Base-by-base conservation (phyloP, 192 early-diverging fungal species). In the Coemansia sp. region DNA sequence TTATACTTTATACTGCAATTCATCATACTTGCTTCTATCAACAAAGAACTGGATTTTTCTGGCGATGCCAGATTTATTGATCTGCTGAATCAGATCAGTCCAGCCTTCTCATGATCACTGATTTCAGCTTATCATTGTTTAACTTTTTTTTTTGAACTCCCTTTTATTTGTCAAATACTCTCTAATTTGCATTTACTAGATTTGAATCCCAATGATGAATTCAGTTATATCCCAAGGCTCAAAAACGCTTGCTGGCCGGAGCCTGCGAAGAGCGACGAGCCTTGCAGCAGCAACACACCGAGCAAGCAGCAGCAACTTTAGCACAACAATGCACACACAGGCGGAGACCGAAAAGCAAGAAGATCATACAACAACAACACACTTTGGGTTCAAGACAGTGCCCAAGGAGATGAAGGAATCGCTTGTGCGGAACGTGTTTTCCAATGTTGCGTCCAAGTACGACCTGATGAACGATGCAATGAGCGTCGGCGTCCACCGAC, bases 381-480 rank as follows among this genome's bases (percentile, higher is more conserved):
- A 99, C 71, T 99, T 99, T 81, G 97, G 97, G 6, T 99, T 93
- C 75, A 89, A 90, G 46, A 89, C 92, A 23, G 93, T 99, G 26
- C 87, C 87, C 6, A 87, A 91, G 61, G 86, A 86, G 29, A 86
- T 89, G 64, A 99, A 99, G 71, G 95, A 97, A 68, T 74, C 84
- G 37, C 84, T 99, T 28, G 95, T 99, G 33, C 90, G 87, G 53
- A 72, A 86, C 55, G 97, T 99, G 13, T 99, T 98, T 74, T 85
- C 89, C n/a, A 94, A 86, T 67, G 97, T 99, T 20, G 97, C 97
- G 3, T 74, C 83, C n/a, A 95, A 91, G 52, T 99, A 99, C 83
- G 97, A 99, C 74, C 61, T 95, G 12, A 98, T 99, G 97, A 98
- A 98, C 84, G 95, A 98, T 62, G 89, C 91, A 20, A 98, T 98